Evolutionary conservation across 805 yeast genomes (phyloP).

Genomic region (Candida quercuum): DNA sequence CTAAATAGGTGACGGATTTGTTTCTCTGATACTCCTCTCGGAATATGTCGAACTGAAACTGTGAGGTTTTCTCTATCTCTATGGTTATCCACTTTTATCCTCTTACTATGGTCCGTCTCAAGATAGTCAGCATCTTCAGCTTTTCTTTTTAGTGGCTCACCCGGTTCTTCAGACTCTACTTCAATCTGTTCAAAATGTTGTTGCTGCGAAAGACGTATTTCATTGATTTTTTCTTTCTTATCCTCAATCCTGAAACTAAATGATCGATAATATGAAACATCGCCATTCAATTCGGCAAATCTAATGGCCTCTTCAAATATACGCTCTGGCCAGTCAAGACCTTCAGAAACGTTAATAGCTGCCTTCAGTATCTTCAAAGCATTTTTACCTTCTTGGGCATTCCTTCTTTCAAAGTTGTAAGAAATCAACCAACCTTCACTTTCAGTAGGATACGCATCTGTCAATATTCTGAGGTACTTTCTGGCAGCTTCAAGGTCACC

Average conservation of each 20-base stretch:
- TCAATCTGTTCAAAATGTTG: not conserved
- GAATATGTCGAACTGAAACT: constrained; percentile 47
- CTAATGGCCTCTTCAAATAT: constrained; percentile 39
- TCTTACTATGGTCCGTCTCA: constrained; percentile 6
- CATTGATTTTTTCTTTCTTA: constrained; percentile 11
- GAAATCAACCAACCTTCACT: constrained; percentile 45
- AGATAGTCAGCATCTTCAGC: constrained; percentile 6
- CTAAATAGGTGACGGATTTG: constrained; percentile 40
- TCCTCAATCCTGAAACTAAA: constrained; percentile 25
- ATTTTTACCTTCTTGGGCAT: constrained; percentile 19
- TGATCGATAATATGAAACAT: constrained; percentile 16
- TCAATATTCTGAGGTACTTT: constrained; percentile 19
- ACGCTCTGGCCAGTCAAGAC: constrained; percentile 47
- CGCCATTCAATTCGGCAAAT: constrained; percentile 32
- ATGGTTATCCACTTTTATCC: constrained; percentile 6
- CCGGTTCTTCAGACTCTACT: not conserved
- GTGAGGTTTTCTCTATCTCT: constrained; percentile 59
- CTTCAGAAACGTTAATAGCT: constrained; percentile 25
- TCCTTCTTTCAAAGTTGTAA: constrained; percentile 32
- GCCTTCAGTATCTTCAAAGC: constrained; percentile 26
- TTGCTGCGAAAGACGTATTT: not conserved
- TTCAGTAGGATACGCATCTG: constrained; percentile 27
- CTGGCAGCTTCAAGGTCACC: constrained; percentile 28
- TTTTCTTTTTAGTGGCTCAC: not conserved
- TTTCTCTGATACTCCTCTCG: constrained; percentile 32